A percentile compares a stretch with the other conserved stretches of the same genome.
phyloP scores from a whole-genome alignment of 2,329 filamentous ascomycete species.

The Microcyclospora pomicola region DNA sequence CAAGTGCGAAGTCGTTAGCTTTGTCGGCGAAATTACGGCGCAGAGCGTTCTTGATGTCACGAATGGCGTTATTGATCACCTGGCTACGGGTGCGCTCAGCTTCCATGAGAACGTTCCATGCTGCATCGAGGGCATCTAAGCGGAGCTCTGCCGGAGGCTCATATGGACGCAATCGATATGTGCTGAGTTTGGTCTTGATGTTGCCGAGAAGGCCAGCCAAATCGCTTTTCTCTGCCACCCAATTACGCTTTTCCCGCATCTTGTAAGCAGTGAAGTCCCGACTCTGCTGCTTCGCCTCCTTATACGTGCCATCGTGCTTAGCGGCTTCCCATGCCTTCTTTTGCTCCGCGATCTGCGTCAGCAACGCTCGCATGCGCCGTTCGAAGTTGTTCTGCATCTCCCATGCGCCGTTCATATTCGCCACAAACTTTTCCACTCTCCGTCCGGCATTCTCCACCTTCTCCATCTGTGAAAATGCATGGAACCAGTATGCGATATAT shows the following conservation, averaged over 20 bases:
- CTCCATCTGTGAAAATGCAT: constrained; percentile 98
- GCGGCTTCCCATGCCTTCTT: constrained; percentile 63
- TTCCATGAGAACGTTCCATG: constrained; percentile 68
- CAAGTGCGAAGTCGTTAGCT: constrained; percentile 93
- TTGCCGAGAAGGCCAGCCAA: constrained; percentile 85
- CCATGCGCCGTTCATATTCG: constrained; percentile 98
- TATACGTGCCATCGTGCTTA: constrained; percentile 80
- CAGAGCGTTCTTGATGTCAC: constrained; percentile 94
- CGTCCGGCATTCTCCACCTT: constrained; percentile 94
- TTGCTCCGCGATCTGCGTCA: constrained; percentile 61
- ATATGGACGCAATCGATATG: constrained; percentile 81
- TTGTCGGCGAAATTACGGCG: constrained; percentile 92
- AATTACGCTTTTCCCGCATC: constrained; percentile 70
- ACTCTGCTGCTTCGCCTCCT: constrained; percentile 79
- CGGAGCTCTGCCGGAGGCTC: constrained; percentile 75
- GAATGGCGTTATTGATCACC: constrained; percentile 93
- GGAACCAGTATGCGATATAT: constrained; percentile 99
- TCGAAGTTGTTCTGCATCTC: constrained; percentile 98
- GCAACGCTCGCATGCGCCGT: constrained; percentile 69
- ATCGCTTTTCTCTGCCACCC: constrained; percentile 97
- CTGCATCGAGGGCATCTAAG: constrained; percentile 65
- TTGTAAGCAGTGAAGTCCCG: constrained; percentile 79
- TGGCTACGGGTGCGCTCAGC: constrained; percentile 81
- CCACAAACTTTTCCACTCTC: constrained; percentile 94
- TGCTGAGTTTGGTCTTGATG: constrained; percentile 96